Conservation (phyloP, 2,329 filamentous ascomycete species). For the Aspergillus fijiensis region DNA sequence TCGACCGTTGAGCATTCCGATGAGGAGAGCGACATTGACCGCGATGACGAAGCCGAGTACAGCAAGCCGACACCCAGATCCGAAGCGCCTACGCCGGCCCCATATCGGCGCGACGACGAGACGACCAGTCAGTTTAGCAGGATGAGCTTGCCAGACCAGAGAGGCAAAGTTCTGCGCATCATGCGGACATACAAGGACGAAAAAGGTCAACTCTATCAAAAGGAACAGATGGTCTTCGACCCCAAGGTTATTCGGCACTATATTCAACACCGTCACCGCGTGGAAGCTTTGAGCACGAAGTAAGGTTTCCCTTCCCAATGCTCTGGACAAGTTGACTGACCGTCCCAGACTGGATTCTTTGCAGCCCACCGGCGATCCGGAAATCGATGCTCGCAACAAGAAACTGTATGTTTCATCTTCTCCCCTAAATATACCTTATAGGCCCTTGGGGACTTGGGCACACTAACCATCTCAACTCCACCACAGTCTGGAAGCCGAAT, state of each 20-base stretch:
- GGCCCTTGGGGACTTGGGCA: background rate
- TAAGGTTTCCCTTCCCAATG: constrained; percentile 47
- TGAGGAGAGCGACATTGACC: constrained; percentile 63
- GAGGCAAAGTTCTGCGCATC: constrained; percentile 71
- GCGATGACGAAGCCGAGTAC: constrained; percentile 51
- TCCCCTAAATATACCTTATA: background rate
- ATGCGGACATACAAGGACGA: constrained; percentile 65
- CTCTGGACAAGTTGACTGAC: constrained; percentile 8
- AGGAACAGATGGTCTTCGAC: constrained; percentile 68
- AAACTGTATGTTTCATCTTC: constrained; percentile 50
- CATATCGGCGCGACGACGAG: constrained; percentile 64
- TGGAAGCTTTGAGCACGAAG: constrained; percentile 71
- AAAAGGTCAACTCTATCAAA: constrained; percentile 62
- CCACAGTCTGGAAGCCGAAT: constrained; percentile 67
- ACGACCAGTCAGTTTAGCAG: constrained; percentile 76
- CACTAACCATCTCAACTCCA: constrained; percentile 1
- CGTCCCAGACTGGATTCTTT: constrained; percentile 56
- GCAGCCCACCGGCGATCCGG: constrained; percentile 65
- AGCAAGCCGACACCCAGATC: constrained; percentile 64
- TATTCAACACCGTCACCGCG: constrained; percentile 70
- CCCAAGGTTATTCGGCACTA: constrained; percentile 87
- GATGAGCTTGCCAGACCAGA: constrained; percentile 66
- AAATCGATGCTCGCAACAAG: constrained; percentile 63
- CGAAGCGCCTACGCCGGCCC: constrained; percentile 61
- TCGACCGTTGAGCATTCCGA: constrained; percentile 75